Base-by-base conservation (phyloP, 768 basidiomycete genomes). In the Hericium coralloides region DNA sequence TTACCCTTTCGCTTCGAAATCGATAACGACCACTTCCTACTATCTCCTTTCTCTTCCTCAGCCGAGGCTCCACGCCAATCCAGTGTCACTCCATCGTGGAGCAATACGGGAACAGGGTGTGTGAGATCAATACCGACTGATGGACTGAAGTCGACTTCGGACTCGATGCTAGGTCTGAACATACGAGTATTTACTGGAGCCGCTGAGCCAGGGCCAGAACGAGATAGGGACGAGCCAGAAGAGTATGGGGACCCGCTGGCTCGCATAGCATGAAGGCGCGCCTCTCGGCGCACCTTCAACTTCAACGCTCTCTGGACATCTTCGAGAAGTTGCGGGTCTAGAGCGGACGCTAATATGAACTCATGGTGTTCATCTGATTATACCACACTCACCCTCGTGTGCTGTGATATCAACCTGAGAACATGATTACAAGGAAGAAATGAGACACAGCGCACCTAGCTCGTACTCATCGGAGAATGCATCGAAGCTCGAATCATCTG, bases 301-400 rank as follows among this genome's bases (percentile, higher is more conserved):
- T 80, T 82, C 31, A 92, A 66, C 5, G 87, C 89, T 54, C 82
- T 81, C 62, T 90, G 86, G 6, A 92, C 87, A 60, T 91, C 89
- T 67, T 86, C 87, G 54, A 91, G 67, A 59, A 92, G 85, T 62
- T 77, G 78, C n/a, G 89, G 86, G 72, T 92, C 89, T 92, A 59
- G 55, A 37, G 58, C 62, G 54, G 39, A 37, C 17, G 53, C 53
- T 26, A 14, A 10, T 10, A 54, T 25, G n/a, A 38, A 47, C 12
- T 25, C 31, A 22, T 26, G 8, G 12, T 31, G 31, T 31, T 31
- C 7, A 31, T 31, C 4, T 31, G 10, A 31, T 31, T 31, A 31
- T 9, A 31, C 31, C 31, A 31, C 6, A 71, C 75, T 73, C 77
- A 78, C 88, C 88, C 81, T 90, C 87, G 49, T 85, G 85, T 53